Evolutionary conservation across 73 alveolate genomes (phyloP).

Genomic region (Paraurostyla sp.): DNA sequence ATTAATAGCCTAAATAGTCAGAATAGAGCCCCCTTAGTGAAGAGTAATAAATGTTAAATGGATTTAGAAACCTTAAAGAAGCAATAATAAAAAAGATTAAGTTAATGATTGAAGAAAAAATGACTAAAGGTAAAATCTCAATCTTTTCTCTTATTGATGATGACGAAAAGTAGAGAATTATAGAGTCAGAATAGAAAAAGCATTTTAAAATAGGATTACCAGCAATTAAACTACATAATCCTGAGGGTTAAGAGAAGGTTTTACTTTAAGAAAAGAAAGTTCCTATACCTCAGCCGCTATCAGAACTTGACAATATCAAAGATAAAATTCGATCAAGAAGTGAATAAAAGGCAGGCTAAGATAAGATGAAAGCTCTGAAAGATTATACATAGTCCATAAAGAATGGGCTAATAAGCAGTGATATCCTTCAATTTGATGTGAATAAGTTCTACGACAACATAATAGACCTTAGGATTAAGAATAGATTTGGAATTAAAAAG

Average conservation of each 20-base stretch:
- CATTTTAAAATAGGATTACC: too few species aligned
- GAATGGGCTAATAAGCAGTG: slow-evolving; percentile 45
- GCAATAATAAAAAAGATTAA: slow-evolving; percentile 4
- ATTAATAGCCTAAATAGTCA: too few species aligned
- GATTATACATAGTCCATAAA: slow-evolving; percentile 23
- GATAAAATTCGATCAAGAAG: too few species aligned
- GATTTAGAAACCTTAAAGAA: not conserved
- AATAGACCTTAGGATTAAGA: slow-evolving; percentile 19
- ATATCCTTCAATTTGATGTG: slow-evolving; percentile 34
- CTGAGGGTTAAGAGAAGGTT: too few species aligned
- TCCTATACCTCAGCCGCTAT: too few species aligned
- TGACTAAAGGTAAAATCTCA: not conserved
- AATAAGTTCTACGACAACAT: not conserved
- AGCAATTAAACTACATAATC: too few species aligned
- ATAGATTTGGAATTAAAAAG: too few species aligned
- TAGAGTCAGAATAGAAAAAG: not conserved
- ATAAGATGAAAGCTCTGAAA: not conserved
- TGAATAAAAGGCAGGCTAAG: not conserved
- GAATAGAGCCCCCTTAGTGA: too few species aligned
- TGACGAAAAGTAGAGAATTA: too few species aligned
- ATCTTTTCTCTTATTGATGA: slow-evolving; percentile 9
- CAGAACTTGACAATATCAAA: too few species aligned
- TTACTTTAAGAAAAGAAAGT: too few species aligned
- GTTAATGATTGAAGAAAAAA: not conserved
- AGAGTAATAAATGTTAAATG: not conserved